phyloP scores from a whole-genome alignment of 345 rosid species.

The Eucalyptus erythrocorys region DNA sequence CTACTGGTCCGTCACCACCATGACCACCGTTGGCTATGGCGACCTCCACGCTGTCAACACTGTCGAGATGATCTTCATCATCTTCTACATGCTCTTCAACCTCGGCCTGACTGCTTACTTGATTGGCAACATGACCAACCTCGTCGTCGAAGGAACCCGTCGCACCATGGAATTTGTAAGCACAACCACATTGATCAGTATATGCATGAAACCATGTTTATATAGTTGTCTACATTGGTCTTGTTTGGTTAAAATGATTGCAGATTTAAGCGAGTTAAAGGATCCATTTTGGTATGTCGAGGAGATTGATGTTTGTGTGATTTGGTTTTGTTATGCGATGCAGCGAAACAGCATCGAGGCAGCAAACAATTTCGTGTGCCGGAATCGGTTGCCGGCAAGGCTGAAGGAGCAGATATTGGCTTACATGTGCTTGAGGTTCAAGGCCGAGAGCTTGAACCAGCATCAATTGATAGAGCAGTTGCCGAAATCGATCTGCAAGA shows the following conservation, averaged over 20 bases:
- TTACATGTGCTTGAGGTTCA: constrained; percentile 85
- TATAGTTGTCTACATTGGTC: background rate
- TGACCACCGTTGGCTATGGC: constrained; percentile 96
- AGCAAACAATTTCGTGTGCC: constrained; percentile 67
- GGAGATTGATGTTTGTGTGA: background rate
- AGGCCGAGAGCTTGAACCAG: constrained; percentile 89
- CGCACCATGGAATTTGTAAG: constrained; percentile 97
- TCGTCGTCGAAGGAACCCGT: constrained; percentile 91
- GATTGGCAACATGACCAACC: constrained; percentile 94
- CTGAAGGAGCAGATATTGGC: constrained; percentile 77
- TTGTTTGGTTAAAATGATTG: background rate
- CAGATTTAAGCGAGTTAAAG: background rate
- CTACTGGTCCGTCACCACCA: constrained; percentile 95
- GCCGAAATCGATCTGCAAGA: constrained; percentile 80
- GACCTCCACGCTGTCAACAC: constrained; percentile 88
- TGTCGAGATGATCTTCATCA: constrained; percentile 68
- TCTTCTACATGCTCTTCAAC: constrained; percentile 85
- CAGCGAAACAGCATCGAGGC: constrained; percentile 90
- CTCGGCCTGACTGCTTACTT: constrained; percentile 85
- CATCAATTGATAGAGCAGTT: constrained; percentile 74
- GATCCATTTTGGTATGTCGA: background rate
- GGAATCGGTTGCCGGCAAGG: constrained; percentile 67
- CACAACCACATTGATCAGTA: background rate
- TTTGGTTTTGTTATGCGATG: background rate
- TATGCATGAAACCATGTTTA: background rate